Evolutionary conservation across 306 rosid genomes (phyloP).

Genomic region (Cucumis sativus): DNA sequence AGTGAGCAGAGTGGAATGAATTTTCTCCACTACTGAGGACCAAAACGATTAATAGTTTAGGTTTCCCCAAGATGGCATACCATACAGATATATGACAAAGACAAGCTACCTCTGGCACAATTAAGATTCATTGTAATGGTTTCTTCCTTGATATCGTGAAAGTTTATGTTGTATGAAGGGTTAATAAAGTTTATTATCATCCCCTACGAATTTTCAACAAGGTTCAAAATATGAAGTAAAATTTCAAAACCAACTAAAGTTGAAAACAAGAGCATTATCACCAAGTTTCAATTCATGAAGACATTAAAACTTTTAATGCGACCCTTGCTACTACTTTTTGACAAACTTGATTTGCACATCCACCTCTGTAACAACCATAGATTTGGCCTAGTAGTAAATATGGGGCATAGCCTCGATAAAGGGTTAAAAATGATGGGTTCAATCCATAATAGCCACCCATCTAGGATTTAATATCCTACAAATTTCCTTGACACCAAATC

Average conservation of each 20-base stretch:
- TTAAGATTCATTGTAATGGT: not conserved
- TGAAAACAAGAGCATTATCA: not conserved
- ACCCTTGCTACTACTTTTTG: not conserved
- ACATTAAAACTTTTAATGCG: not conserved
- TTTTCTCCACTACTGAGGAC: not conserved
- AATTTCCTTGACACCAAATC: too few species aligned
- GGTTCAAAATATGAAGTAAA: not conserved
- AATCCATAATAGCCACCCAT: too few species aligned
- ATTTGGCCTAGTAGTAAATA: too few species aligned
- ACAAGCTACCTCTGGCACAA: not conserved
- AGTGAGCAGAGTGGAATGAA: not conserved
- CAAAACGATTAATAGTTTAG: not conserved
- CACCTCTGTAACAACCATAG: not conserved
- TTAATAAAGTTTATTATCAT: not conserved
- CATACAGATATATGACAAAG: not conserved
- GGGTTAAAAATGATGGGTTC: too few species aligned
- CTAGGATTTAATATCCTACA: too few species aligned
- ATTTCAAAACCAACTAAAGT: not conserved
- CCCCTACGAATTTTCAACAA: not conserved
- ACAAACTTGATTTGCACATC: not conserved
- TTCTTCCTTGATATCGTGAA: not conserved
- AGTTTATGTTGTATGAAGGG: not conserved
- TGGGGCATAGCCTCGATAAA: too few species aligned
- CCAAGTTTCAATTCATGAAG: not conserved
- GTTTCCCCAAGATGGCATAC: not conserved